Evolutionary conservation across 805 yeast species (phyloP).

Genomic region (Kodamaea nitidulidarum): DNA sequence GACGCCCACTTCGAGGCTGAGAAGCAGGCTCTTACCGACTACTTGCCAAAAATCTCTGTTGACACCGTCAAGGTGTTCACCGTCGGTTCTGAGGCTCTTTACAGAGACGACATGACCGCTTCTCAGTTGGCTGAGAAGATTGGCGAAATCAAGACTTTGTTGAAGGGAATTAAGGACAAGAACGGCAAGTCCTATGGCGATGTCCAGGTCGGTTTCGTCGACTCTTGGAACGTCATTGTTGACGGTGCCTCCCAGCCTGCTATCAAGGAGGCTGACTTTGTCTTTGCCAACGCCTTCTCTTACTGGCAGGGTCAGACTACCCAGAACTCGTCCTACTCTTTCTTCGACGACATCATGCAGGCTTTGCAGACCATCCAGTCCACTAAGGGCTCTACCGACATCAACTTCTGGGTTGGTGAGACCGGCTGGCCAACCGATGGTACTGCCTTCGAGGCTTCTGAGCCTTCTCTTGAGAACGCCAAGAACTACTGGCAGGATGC

Average conservation of each 20-base stretch:
- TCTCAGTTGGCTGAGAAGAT: slow-evolving; percentile 67
- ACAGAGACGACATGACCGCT: slow-evolving; percentile 84
- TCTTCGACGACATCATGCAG: slow-evolving; percentile 97
- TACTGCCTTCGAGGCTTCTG: slow-evolving; percentile 59
- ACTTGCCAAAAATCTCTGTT: slow-evolving; percentile 69
- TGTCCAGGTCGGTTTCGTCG: slow-evolving; percentile 86
- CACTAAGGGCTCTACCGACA: slow-evolving; percentile 79
- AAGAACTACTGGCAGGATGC: slow-evolving; percentile 80
- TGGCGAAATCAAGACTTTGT: slow-evolving; percentile 52
- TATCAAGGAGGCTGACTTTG: slow-evolving; percentile 75
- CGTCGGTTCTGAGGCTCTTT: slow-evolving; percentile 94
- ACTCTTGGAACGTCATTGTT: slow-evolving; percentile 90
- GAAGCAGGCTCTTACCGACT: slow-evolving; percentile 61
- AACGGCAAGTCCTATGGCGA: slow-evolving; percentile 72
- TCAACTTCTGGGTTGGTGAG: slow-evolving; percentile 93
- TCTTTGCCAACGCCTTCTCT: slow-evolving; percentile 93
- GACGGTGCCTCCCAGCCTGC: slow-evolving; percentile 71
- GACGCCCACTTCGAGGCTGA: slow-evolving; percentile 73
- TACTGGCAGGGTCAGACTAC: slow-evolving; percentile 97
- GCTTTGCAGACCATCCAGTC: slow-evolving; percentile 87
- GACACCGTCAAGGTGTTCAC: slow-evolving; percentile 69
- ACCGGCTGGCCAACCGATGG: slow-evolving; percentile 97
- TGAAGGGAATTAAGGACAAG: slow-evolving; percentile 65
- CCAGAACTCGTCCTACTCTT: slow-evolving; percentile 80
- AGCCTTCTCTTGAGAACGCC: slow-evolving; percentile 73